These are phyloP conservation scores for Malassezia sympodialis DNA, from an alignment of 1,284 basidiomycete species.

Conservation along the genomic window DNA sequence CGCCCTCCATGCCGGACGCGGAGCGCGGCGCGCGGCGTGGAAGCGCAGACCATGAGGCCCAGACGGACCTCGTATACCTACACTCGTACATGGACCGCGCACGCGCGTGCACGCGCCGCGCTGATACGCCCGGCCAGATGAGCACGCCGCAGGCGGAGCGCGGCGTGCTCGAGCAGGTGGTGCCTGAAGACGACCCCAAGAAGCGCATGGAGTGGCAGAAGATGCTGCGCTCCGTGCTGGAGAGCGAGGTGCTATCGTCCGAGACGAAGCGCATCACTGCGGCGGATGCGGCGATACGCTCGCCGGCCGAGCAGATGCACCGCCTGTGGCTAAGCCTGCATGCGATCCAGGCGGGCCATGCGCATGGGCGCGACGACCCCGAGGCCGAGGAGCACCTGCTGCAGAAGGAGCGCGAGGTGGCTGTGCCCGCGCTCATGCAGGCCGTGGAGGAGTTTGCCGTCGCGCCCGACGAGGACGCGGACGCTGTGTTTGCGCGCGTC, in stretches of 20 bases:
- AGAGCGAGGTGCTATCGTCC: constrained; percentile 43
- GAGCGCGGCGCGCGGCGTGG: constrained; percentile 6
- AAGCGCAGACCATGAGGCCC: neutral
- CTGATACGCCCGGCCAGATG: constrained; percentile 23
- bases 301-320: constrained; percentile 41
- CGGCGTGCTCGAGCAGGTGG: constrained; percentile 4
- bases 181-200: constrained; percentile 16
- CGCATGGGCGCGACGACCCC: constrained; percentile 54
- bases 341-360: constrained; percentile 64
- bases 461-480: constrained; percentile 27
- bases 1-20: constrained; percentile 11
- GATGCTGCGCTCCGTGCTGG: constrained; percentile 45
- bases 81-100: constrained; percentile 1
- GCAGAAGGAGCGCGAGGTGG: constrained; percentile 68
- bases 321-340: constrained; percentile 78
- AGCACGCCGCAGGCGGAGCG: constrained; percentile 15
- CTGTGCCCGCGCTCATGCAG: constrained; percentile 70
- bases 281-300: constrained; percentile 39
- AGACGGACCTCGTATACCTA: neutral
- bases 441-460: constrained; percentile 67
- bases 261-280: constrained; percentile 49
- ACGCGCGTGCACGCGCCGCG: constrained; percentile 15
- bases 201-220: constrained; percentile 47
- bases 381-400: constrained; percentile 72
- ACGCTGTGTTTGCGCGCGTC: constrained; percentile 26